Evolutionary conservation across 2,329 filamentous ascomycete genomes (phyloP).

Genomic region (Dothiorella sarmentorum): DNA sequence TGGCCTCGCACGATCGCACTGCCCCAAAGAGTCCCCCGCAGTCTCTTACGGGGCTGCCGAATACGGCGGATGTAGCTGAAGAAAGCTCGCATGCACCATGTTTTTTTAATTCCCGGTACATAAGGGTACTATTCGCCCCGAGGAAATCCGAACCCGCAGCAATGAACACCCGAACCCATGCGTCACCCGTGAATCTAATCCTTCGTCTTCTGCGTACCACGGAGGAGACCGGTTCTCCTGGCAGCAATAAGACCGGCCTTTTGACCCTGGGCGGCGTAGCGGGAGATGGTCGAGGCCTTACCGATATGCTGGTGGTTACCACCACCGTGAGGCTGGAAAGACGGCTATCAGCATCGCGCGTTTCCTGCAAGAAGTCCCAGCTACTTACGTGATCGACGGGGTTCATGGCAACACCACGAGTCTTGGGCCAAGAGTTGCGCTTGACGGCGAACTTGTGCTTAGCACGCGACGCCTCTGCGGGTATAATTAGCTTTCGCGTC

Average conservation of each 20-base stretch:
- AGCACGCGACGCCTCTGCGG: slow-evolving; percentile 90
- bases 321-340: slow-evolving; percentile 51
- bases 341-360: slow-evolving; percentile 29
- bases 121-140: slow-evolving; percentile 19
- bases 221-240: slow-evolving; percentile 98
- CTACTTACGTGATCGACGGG: slow-evolving; percentile 84
- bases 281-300: slow-evolving; percentile 99
- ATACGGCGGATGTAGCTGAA: slow-evolving; percentile 4
- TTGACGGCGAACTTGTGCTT: slow-evolving; percentile 99
- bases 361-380: slow-evolving; percentile 20
- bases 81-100: slow-evolving; percentile 19
- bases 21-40: neutral
- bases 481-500: slow-evolving; percentile 39
- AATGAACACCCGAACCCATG: slow-evolving; percentile 23
- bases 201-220: slow-evolving; percentile 99
- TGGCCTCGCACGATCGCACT: slow-evolving; percentile 2
- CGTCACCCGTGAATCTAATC: slow-evolving; percentile 50
- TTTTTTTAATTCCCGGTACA: slow-evolving; percentile 20
- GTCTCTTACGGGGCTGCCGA: neutral
- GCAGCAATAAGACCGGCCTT: slow-evolving; percentile 99
- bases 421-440: slow-evolving; percentile 99
- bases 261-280: slow-evolving; percentile 96
- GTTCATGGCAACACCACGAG: slow-evolving; percentile 99
- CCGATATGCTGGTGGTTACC: slow-evolving; percentile 99
- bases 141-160: slow-evolving; percentile 20